Evolutionary conservation across 2,329 filamentous ascomycete species (phyloP).

Genomic region (Colletotrichum magnum): DNA sequence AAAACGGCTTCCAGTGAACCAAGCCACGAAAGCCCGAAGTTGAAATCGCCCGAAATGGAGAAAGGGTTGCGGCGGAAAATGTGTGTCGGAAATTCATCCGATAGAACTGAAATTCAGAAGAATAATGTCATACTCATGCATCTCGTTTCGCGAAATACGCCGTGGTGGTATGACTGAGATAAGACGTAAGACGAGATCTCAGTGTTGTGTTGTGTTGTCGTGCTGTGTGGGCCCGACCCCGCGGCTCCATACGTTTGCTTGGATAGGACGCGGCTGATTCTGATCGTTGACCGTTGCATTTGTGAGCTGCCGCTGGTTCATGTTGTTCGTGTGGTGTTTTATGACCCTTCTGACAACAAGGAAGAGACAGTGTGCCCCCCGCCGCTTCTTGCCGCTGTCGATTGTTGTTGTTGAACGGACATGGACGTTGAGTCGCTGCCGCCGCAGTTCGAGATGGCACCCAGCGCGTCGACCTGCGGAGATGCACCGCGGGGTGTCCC

Average conservation of each 20-base stretch:
- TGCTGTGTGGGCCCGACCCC: conserved; percentile 48
- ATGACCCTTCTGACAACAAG: conserved; percentile 57
- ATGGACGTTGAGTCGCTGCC: conserved; percentile 32
- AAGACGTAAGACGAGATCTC: conserved; percentile 42
- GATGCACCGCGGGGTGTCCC: conserved; percentile 53
- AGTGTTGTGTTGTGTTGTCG: conserved; percentile 46
- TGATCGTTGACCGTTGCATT: no score
- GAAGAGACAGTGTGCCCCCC: conserved; percentile 59
- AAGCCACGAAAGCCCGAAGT: conserved; percentile 6
- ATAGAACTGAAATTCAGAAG: conserved; percentile 26
- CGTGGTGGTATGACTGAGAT: conserved; percentile 46
- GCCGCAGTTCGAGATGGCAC: conserved; percentile 50
- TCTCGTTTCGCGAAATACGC: conserved; percentile 37
- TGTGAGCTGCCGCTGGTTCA: no score
- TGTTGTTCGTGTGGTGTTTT: conserved; percentile 28
- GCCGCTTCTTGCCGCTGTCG: conserved; percentile 39
- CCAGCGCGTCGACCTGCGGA: conserved; percentile 51
- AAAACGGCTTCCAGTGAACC: conserved; percentile 18
- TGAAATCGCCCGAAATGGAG: neutral
- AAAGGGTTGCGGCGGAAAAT: neutral
- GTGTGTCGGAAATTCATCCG: conserved; percentile 4
- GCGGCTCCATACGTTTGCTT: no score
- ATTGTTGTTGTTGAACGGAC: conserved; percentile 43
- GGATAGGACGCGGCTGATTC: no score
- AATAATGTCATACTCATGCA: conserved; percentile 39